phyloP scores from a whole-genome alignment of 2,329 filamentous ascomycete species.

The Sporothrix phasma region DNA sequence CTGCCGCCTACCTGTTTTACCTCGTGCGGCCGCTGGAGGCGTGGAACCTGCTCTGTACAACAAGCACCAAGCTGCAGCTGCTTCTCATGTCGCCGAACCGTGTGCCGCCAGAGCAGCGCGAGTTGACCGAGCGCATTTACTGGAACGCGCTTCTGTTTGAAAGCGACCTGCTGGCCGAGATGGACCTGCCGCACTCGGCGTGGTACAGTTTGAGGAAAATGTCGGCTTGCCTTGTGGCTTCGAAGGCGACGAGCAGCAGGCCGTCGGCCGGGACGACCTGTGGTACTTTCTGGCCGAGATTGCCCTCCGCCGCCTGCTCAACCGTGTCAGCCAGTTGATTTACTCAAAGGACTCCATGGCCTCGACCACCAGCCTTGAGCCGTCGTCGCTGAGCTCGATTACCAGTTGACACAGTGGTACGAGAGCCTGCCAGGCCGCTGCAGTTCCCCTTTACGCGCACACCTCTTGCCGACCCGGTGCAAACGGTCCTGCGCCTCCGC shows the following conservation, averaged over 20 bases:
- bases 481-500: slow-evolving; percentile 66
- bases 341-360: slow-evolving; percentile 65
- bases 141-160: slow-evolving; percentile 78
- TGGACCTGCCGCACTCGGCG: slow-evolving; percentile 73
- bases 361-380: slow-evolving; percentile 63
- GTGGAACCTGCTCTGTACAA: slow-evolving; percentile 70
- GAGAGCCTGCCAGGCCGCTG: slow-evolving; percentile 61
- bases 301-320: slow-evolving; percentile 64
- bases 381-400: slow-evolving; percentile 70
- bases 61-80: slow-evolving; percentile 72
- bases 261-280: slow-evolving; percentile 61
- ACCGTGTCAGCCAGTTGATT: slow-evolving; percentile 69
- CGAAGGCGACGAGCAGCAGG: slow-evolving; percentile 54
- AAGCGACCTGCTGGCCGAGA: slow-evolving; percentile 67
- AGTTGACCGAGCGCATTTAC: slow-evolving; percentile 68
- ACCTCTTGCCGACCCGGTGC: slow-evolving; percentile 57
- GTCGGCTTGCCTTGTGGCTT: slow-evolving; percentile 72
- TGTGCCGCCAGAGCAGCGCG: slow-evolving; percentile 59
- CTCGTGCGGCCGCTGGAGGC: slow-evolving; percentile 73
- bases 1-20: slow-evolving; percentile 75
- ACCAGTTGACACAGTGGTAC: slow-evolving; percentile 77
- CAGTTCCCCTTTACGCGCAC: slow-evolving; percentile 66
- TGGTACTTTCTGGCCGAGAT: slow-evolving; percentile 86
- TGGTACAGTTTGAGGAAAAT: slow-evolving; percentile 71
- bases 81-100: slow-evolving; percentile 61